phyloP scores from a whole-genome alignment of 2,329 filamentous ascomycete genomes.

The Fusarium denticulatum region DNA sequence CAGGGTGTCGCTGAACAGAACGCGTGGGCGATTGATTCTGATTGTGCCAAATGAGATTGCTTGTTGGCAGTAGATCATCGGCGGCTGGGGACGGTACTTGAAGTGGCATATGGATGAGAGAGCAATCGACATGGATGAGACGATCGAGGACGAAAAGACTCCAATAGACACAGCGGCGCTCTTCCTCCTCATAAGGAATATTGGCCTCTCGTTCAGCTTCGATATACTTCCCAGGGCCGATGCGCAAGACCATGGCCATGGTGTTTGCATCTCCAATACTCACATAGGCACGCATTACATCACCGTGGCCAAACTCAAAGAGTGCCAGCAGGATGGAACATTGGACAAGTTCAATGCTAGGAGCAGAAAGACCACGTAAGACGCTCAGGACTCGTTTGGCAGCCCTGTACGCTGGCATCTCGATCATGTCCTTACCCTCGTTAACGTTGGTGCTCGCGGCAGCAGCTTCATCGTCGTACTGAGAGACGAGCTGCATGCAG shows the following conservation, averaged over 20 bases:
- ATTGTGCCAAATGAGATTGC: slow-evolving; percentile 48
- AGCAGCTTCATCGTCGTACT: slow-evolving; percentile 51
- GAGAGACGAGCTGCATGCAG: slow-evolving; percentile 55
- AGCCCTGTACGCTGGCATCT: slow-evolving; percentile 51
- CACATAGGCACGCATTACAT: slow-evolving; percentile 53
- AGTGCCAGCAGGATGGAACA: slow-evolving; percentile 54
- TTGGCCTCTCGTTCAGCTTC: slow-evolving; percentile 44
- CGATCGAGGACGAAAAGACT: slow-evolving; percentile 56
- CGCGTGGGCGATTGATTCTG: slow-evolving; percentile 36
- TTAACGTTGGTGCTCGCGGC: slow-evolving; percentile 38
- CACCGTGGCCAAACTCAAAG: slow-evolving; percentile 58
- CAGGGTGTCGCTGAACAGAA: slow-evolving; percentile 43
- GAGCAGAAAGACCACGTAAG: slow-evolving; percentile 48
- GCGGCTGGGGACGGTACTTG: slow-evolving; percentile 51
- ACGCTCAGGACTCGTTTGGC: slow-evolving; percentile 52
- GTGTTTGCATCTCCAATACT: slow-evolving; percentile 55
- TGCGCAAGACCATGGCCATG: slow-evolving; percentile 48
- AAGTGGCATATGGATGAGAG: slow-evolving; percentile 46
- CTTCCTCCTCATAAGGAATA: slow-evolving; percentile 50
- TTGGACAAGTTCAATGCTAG: slow-evolving; percentile 54
- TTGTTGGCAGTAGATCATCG: slow-evolving; percentile 49
- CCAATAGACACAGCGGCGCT: slow-evolving; percentile 56
- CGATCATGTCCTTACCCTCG: slow-evolving; percentile 52
- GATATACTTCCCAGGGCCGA: slow-evolving; percentile 51
- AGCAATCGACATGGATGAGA: slow-evolving; percentile 47